A percentile compares a stretch with the other conserved stretches of the same genome.
Conservation (phyloP, 805 yeast species). For the Kregervanrija pseudodelftensis region DNA sequence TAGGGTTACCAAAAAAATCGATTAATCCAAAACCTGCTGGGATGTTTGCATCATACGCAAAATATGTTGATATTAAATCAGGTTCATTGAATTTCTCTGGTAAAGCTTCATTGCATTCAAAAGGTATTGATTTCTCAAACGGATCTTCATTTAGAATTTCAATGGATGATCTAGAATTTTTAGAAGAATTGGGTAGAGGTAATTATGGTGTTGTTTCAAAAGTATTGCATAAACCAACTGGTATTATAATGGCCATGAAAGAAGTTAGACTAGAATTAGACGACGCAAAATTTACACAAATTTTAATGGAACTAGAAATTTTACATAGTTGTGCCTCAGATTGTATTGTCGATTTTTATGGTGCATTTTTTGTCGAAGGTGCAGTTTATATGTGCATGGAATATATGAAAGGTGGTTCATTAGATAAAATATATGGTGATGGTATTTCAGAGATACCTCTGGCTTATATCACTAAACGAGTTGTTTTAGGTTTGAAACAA, state of each 20-base stretch:
- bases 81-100: constrained; percentile 92
- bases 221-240: constrained; percentile 88
- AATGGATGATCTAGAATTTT: constrained; percentile 71
- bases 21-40: constrained; percentile 37
- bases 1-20: constrained; percentile 7
- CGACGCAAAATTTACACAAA: constrained; percentile 89
- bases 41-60: constrained; percentile 74
- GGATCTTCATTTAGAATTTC: constrained; percentile 86
- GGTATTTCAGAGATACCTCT: constrained; percentile 75
- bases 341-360: constrained; percentile 90
- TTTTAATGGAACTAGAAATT: constrained; percentile 92
- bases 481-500: constrained; percentile 72
- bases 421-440: constrained; percentile 74
- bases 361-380: constrained; percentile 96
- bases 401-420: constrained; percentile 93
- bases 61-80: constrained; percentile 84
- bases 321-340: constrained; percentile 87
- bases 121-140: constrained; percentile 84
- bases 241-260: constrained; percentile 93
- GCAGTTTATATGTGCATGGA: constrained; percentile 98
- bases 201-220: constrained; percentile 94
- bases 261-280: constrained; percentile 91
- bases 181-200: constrained; percentile 90
- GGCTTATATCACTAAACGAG: constrained; percentile 73
- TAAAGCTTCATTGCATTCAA: constrained; percentile 83